phyloP scores from a whole-genome alignment of 768 basidiomycete genomes.

The Amanita molliuscula region DNA sequence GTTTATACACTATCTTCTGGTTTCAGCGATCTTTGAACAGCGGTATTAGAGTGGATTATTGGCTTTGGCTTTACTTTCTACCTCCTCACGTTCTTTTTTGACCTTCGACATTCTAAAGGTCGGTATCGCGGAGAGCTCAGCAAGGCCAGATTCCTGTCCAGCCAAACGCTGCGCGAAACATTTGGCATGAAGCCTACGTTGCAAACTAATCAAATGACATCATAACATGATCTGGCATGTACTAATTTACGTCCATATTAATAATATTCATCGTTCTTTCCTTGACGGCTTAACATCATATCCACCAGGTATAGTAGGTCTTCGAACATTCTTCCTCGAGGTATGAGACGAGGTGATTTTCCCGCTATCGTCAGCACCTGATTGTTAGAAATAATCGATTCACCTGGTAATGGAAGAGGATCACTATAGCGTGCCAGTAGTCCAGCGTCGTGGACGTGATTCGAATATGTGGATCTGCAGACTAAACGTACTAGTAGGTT shows the following conservation, averaged over 20 bases:
- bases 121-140: conserved; percentile 36
- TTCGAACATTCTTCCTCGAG: not conserved
- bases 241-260: no score
- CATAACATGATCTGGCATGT: not conserved
- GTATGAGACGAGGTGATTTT: not conserved
- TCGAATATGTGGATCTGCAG: not conserved
- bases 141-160: conserved; percentile 15
- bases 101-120: conserved; percentile 54
- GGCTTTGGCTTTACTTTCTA: conserved; percentile 67
- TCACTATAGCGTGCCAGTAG: not conserved
- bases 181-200: conserved; percentile 3
- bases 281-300: no score
- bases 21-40: conserved; percentile 18
- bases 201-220: not conserved
- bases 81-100: conserved; percentile 61
- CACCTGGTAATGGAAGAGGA: not conserved
- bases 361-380: not conserved
- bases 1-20: not conserved
- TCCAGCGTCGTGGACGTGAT: not conserved
- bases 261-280: no score
- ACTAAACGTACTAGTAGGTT: not conserved
- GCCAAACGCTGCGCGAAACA: conserved; percentile 4
- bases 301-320: no score
- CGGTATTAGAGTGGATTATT: conserved; percentile 68
- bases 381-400: no score